Evolutionary conservation across 2,329 filamentous ascomycete genomes (phyloP), one percentile per base, ranked within the genome.

Genomic region (Colletotrichum nymphaeae): DNA sequence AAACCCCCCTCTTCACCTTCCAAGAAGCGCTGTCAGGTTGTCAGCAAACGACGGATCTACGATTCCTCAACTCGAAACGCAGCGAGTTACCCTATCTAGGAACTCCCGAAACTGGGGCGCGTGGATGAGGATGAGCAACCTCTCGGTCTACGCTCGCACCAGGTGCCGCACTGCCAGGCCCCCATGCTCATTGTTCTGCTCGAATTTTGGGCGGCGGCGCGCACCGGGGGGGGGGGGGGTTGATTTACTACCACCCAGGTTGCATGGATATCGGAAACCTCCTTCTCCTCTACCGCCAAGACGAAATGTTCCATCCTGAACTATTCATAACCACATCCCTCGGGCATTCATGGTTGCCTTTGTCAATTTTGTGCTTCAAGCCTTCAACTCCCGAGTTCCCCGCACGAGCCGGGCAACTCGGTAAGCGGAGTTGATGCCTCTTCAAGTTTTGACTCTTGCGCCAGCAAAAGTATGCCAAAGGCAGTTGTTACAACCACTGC

Each of bases 1-100:
- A 22, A 12, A 32, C 12, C 55, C 22, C 53, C 57, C n/a, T 35
- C 19, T 19, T 19, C 6, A 3, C 37, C n/a, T 52, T 32, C 26
- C 63, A 56, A 55, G 53, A 53, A 71, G 49, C 46, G 37, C 22
- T 59, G 46, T 42, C 28, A 32, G 32, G 42, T 22, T 60, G 55
- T 52, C 22, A 37, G 46, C 67, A 70, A 70, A 57, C 46, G 12
- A 57, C 42, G 42, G 56, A 57, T 62, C 56, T 49, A 62, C 67
- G 56, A 57, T 56, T 56, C 58, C 56, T 70, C 67, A 70, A 73
- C 67, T 66, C 71, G 71, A 73, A 73, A 73, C 71, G 60, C 67
- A 16, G 26, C 55, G 42, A 53, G 58, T 53, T 59, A 30, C 46
- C 69, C 46, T 28, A 35, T 60, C 58, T 55, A 66, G 55, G 49